These are phyloP conservation scores for Daldinia sp. DNA, from an alignment of 2,329 filamentous ascomycete species.

Conservation along the genomic window DNA sequence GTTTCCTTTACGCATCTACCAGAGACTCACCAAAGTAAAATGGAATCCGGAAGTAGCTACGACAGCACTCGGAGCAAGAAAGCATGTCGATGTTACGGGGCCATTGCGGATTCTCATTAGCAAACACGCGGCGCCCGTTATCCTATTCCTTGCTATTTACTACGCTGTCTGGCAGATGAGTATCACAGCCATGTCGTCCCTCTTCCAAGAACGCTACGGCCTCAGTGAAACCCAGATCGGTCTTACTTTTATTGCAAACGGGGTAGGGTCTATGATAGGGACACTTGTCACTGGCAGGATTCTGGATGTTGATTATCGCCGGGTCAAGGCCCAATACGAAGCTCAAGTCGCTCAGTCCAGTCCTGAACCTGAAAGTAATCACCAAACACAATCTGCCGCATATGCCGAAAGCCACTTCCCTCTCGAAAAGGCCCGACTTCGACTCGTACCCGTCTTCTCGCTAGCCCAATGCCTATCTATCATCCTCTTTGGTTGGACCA, in stretches of 20 bases:
- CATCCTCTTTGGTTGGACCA: conserved; percentile 61
- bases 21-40: conserved; percentile 42
- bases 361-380: neutral
- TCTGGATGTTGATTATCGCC: conserved; percentile 60
- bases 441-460: conserved; percentile 56
- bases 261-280: conserved; percentile 62
- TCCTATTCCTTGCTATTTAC: conserved; percentile 58
- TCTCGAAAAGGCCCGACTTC: conserved; percentile 60
- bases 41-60: conserved; percentile 31
- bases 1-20: conserved; percentile 49
- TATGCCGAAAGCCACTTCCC: conserved; percentile 49
- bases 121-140: conserved; percentile 54
- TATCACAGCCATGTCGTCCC: conserved; percentile 60
- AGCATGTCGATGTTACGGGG: conserved; percentile 54
- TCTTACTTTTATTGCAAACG: conserved; percentile 63
- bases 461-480: conserved; percentile 56
- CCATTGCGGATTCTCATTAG: conserved; percentile 57
- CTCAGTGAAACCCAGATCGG: conserved; percentile 56
- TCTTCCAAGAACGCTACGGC: conserved; percentile 55
- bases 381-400: neutral
- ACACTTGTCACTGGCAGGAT: conserved; percentile 61
- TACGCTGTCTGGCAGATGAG: conserved; percentile 65
- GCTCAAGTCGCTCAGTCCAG: conserved; percentile 4
- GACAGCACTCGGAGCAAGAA: conserved; percentile 38
- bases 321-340: conserved; percentile 48